These are phyloP conservation scores for Sanguinoderma infundibulare DNA, from an alignment of 1,284 basidiomycete genomes.

Conservation along the genomic window DNA sequence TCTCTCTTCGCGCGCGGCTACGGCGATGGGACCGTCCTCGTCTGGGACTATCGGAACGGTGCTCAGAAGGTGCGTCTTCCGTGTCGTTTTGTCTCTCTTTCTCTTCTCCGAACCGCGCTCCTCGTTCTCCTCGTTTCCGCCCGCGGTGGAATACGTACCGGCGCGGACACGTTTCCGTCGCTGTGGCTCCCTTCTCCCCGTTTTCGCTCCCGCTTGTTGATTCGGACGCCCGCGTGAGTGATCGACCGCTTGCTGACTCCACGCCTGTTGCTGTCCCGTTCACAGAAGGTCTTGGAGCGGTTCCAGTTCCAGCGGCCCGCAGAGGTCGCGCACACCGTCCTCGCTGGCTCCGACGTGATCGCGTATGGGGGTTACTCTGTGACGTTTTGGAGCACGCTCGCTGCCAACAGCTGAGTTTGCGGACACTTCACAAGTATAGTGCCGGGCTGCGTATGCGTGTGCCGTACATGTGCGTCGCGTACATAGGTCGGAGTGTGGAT, in stretches of 20 bases:
- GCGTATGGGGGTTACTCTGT: conserved; percentile 46
- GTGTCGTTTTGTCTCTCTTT: neutral
- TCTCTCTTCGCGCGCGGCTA: conserved; percentile 51
- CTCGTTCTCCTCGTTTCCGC: conserved; percentile 3
- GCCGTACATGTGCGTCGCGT: neutral
- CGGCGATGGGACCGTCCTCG: conserved; percentile 45
- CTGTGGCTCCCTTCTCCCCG: conserved; percentile 1
- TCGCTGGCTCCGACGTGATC: conserved; percentile 43
- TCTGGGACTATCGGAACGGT: conserved; percentile 56
- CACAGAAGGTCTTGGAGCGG: conserved; percentile 42
- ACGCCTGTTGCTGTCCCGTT: conserved; percentile 6
- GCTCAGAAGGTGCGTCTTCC: conserved; percentile 40
- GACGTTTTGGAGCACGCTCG: conserved; percentile 39
- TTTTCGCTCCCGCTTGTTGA: conserved; percentile 6
- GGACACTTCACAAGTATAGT: no score
- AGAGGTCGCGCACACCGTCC: conserved; percentile 47
- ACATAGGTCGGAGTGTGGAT: conserved; percentile 10
- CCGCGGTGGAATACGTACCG: neutral
- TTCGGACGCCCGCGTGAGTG: neutral
- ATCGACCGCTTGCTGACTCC: conserved; percentile 15
- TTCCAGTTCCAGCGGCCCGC: conserved; percentile 38
- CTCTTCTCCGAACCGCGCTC: neutral
- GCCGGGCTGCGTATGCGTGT: conserved; percentile 3
- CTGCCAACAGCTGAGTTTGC: conserved; percentile 4
- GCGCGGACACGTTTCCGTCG: conserved; percentile 2